Conservation (phyloP, 768 basidiomycete species). For the Hypholoma fasciculare region DNA sequence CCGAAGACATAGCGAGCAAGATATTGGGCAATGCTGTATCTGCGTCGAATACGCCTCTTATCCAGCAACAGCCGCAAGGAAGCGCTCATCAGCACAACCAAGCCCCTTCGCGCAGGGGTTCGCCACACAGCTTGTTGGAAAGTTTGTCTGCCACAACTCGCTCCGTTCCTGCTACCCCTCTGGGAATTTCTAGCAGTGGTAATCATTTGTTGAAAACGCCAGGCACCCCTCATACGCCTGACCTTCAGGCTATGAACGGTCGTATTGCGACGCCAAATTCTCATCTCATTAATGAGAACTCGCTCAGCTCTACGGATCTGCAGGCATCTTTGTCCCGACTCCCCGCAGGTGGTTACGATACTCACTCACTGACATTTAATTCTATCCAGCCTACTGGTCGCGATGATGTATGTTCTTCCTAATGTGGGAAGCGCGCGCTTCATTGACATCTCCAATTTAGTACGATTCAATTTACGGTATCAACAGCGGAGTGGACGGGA, state of each 20-base stretch:
- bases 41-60: conserved; percentile 62
- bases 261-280: conserved; percentile 53
- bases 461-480: conserved; percentile 62
- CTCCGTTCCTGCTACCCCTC: conserved; percentile 83
- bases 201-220: conserved; percentile 64
- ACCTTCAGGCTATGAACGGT: conserved; percentile 59
- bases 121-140: conserved; percentile 68
- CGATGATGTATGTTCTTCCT: conserved; percentile 53
- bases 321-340: conserved; percentile 75
- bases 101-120: conserved; percentile 69
- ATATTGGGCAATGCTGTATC: conserved; percentile 50
- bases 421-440: neutral
- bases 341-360: conserved; percentile 58
- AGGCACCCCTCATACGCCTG: conserved; percentile 65
- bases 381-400: conserved; percentile 45
- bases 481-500: conserved; percentile 48
- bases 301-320: conserved; percentile 53
- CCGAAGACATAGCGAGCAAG: conserved; percentile 47
- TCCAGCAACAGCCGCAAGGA: conserved; percentile 62
- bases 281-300: conserved; percentile 50
- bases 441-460: conserved; percentile 30
- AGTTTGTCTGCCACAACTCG: conserved; percentile 61
- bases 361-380: conserved; percentile 52
- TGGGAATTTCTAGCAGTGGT: conserved; percentile 52
- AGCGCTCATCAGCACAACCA: conserved; percentile 35